phyloP scores from a whole-genome alignment of 306 rosid genomes.

The Cicer pinnatifidum region DNA sequence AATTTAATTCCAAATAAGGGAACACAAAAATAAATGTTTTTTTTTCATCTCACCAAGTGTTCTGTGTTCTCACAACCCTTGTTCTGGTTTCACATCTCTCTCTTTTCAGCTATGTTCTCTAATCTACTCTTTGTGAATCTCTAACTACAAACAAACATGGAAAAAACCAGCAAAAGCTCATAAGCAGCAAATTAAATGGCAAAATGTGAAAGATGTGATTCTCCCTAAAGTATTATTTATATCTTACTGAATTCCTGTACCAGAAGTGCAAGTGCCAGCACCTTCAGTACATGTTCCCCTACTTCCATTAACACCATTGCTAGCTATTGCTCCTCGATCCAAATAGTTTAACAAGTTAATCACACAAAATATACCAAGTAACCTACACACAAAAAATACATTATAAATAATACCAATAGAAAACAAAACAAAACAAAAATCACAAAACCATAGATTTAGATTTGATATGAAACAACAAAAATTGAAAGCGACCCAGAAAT shows the following conservation, averaged over 20 bases:
- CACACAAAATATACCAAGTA: conserved; percentile 72
- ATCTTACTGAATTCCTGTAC: conserved; percentile 90
- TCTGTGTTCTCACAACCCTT: neutral
- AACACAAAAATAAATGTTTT: neutral
- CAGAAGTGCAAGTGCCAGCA: conserved; percentile 65
- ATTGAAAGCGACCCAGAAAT: conserved; percentile 2
- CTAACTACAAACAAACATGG: neutral
- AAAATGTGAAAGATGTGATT: conserved; percentile 10
- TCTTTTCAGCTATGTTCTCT: neutral
- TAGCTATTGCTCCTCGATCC: conserved; percentile 94
- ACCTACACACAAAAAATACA: conserved; percentile 56
- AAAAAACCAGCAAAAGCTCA: neutral
- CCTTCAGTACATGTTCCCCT: conserved; percentile 60
- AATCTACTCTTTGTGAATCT: conserved; percentile 1
- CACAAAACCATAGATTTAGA: neutral
- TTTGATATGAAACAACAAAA: neutral
- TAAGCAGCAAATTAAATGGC: conserved; percentile 1
- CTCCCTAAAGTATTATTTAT: conserved; percentile 2
- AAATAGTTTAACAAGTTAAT: conserved; percentile 82
- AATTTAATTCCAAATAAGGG: neutral
- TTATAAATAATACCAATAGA: neutral
- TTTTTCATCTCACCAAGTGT: neutral
- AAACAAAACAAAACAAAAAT: neutral
- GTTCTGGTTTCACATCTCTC: conserved; percentile 10
- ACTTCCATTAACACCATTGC: conserved; percentile 92